Evolutionary conservation across 352 stramenopile species (phyloP).

Genomic region (Pythium dissimile): DNA sequence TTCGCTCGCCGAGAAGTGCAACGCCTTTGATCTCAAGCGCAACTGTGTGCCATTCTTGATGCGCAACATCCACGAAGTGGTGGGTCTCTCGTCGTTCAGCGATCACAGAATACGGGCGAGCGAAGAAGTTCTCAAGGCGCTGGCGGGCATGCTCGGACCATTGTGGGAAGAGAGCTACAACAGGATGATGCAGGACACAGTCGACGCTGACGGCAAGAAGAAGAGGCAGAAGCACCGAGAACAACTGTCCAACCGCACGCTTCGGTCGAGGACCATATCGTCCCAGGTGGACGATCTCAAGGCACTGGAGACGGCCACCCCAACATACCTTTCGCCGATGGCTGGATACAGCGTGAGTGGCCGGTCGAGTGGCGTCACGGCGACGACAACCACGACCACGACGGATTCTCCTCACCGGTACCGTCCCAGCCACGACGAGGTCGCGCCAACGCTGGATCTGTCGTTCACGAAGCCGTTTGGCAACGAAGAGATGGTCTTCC

Average conservation of each 20-base stretch:
- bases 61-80: conserved; percentile 83
- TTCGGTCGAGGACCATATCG: conserved; percentile 9
- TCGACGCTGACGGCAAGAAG: conserved; percentile 30
- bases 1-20: conserved; percentile 72
- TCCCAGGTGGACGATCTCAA: conserved; percentile 23
- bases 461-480: conserved; percentile 69
- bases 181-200: conserved; percentile 51
- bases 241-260: conserved; percentile 3
- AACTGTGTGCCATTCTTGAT: conserved; percentile 86
- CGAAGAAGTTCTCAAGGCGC: conserved; percentile 80
- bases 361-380: conserved; percentile 20
- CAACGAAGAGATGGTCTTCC: conserved; percentile 62
- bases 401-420: conserved; percentile 32
- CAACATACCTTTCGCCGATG: conserved; percentile 51
- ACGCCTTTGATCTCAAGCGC: conserved; percentile 77
- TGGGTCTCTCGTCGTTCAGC: conserved; percentile 66
- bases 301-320: conserved; percentile 23
- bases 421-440: conserved; percentile 30
- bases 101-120: conserved; percentile 77
- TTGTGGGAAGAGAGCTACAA: conserved; percentile 79
- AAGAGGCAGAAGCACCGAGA: conserved; percentile 18
- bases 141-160: conserved; percentile 68
- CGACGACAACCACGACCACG: conserved; percentile 7
- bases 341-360: conserved; percentile 30
- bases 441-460: conserved; percentile 35